Conservation (phyloP, 768 basidiomycete genomes). For the Boletus coccyginus region DNA sequence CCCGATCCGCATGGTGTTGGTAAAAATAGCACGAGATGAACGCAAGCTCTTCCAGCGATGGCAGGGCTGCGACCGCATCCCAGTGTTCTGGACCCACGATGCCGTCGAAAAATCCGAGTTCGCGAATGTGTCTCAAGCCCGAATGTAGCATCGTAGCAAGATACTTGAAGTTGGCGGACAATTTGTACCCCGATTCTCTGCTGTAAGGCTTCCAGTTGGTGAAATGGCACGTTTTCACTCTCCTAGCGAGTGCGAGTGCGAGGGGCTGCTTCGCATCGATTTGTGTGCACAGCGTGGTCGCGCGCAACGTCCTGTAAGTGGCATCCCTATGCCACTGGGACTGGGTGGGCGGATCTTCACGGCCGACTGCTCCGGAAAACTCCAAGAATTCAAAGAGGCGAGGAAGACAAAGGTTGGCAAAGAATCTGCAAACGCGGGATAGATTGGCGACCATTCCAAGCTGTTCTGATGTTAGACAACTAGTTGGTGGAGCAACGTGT, state of each 20-base stretch:
- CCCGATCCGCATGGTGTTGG: no score
- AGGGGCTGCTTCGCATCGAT: constrained; percentile 25
- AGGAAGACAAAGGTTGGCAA: constrained; percentile 37
- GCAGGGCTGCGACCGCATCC: no score
- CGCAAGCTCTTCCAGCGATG: no score
- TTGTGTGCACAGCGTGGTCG: constrained; percentile 24
- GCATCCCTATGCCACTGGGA: neutral
- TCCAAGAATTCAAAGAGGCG: constrained; percentile 38
- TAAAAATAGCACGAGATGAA: no score
- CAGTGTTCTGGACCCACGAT: no score
- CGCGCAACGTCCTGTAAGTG: neutral
- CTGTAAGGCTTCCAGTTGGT: neutral
- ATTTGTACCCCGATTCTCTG: no score
- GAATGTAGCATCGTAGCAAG: no score
- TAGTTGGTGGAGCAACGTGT: neutral
- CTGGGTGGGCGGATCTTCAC: no score
- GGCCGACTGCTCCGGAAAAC: constrained; percentile 14
- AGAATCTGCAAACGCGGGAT: constrained; percentile 43
- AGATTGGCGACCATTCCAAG: constrained; percentile 24
- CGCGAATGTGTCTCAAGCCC: no score
- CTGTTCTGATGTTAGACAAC: constrained; percentile 4
- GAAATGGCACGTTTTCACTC: constrained; percentile 28
- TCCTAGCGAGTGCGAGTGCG: constrained; percentile 28
- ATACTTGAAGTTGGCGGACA: no score
- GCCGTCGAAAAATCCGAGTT: no score